Conservation (phyloP, 805 yeast genomes). For the Millerozyma acaciae region DNA sequence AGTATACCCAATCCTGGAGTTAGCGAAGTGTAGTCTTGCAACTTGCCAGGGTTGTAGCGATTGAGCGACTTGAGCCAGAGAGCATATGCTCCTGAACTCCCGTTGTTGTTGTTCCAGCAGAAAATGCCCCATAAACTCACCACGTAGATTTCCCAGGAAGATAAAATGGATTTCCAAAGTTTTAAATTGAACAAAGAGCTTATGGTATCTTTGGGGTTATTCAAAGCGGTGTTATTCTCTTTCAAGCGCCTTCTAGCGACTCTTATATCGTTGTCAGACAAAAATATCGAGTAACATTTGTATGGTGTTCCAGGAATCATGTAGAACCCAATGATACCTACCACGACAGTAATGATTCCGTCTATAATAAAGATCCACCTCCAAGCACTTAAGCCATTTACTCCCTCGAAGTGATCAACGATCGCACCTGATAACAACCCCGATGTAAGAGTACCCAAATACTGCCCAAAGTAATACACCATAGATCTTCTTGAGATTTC, state of each 20-base stretch:
- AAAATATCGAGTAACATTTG: conserved; percentile 22
- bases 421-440: conserved; percentile 56
- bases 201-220: conserved; percentile 17
- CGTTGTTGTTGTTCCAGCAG: conserved; percentile 56
- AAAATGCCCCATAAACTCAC: conserved; percentile 48
- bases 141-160: conserved; percentile 55
- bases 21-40: conserved; percentile 36
- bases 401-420: conserved; percentile 42
- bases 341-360: conserved; percentile 50
- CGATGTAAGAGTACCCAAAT: conserved; percentile 52
- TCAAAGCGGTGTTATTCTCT: conserved; percentile 9
- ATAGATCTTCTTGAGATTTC: conserved; percentile 22
- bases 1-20: conserved; percentile 38
- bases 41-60: conserved; percentile 27
- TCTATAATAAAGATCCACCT: conserved; percentile 66
- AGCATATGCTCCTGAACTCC: conserved; percentile 27
- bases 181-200: conserved; percentile 33
- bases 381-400: conserved; percentile 55
- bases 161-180: conserved; percentile 45
- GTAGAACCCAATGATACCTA: conserved; percentile 51
- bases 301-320: conserved; percentile 61
- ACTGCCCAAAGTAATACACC: conserved; percentile 54
- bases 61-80: conserved; percentile 45
- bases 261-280: conserved; percentile 24
- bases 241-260: conserved; percentile 15